These are phyloP conservation scores for Aegle marmelos DNA, from an alignment of 345 rosid genomes.

Conservation along the genomic window DNA sequence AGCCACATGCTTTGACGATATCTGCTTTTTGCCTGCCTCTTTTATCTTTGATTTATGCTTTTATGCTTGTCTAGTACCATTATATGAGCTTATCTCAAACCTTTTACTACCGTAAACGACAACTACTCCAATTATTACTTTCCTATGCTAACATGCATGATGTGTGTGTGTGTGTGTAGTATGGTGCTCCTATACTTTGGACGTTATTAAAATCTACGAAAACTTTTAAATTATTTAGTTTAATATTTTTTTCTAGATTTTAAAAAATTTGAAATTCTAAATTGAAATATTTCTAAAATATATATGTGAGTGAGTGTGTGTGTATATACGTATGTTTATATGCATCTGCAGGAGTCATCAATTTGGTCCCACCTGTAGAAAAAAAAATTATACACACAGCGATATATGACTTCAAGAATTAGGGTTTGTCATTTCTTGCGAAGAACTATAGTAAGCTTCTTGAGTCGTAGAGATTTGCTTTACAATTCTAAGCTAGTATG, in stretches of 20 bases:
- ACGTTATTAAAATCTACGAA: no score
- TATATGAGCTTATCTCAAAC: not conserved
- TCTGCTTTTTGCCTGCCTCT: not conserved
- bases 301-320: no score
- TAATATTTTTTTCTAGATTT: no score
- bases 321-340: not conserved
- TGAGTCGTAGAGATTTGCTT: not conserved
- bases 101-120: not conserved
- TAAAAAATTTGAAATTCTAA: no score
- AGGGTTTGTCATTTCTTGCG: constrained; percentile 17
- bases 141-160: not conserved
- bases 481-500: constrained; percentile 14
- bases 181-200: no score
- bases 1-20: not conserved
- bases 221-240: no score
- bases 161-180: no score
- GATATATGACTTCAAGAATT: constrained; percentile 3
- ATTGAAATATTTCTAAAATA: no score
- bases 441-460: not conserved
- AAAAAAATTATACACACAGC: not conserved
- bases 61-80: not conserved
- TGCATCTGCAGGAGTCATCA: not conserved
- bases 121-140: not conserved
- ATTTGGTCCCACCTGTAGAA: not conserved
- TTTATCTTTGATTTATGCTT: not conserved